Evolutionary conservation across 306 rosid genomes (phyloP), one percentile per base, ranked within the genome.

Genomic region (Pachyrhizus erosus): DNA sequence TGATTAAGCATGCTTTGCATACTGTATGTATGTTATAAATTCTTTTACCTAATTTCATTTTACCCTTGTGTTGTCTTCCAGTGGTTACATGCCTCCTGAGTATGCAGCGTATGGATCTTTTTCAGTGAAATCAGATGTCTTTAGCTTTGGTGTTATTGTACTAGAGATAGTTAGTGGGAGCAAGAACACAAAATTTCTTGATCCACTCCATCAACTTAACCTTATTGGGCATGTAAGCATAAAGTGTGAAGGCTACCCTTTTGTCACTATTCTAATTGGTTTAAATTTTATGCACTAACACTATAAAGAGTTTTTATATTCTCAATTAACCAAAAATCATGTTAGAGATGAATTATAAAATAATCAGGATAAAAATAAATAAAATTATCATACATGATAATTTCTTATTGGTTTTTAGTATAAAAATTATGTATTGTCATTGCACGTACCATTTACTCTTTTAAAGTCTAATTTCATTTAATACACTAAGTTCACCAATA

Each of bases 21-120:
- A 10, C 29, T 75, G 2, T 4, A 10, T 48, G 24, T 5, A 20
- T 18, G n/a, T 5, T 23, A 18, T 13, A 33, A 0, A 5, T 5
- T 84, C 7, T 31, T 15, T 51, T 14, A 64, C 14, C 8, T 37
- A 23, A 23, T 33, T 34, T 34, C 26, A 14, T 4, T 8, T 15
- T 17, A 1, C 7, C 58, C 2, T 11, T 65, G 0, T 40, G 15
- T 62, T 9, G 13, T 8, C 24, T 43, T 79, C n/a, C 40, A 91
- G 91, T 61, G 91, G 91, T 13, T 91, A 91, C 7, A 91, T 91
- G 88, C 83, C 91, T 73, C 94, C 89, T 0, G 91, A 91, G 54
- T 91, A 89, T 71, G 94, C 89, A 0, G 7, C 65, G 21, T 82
- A 79, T 3, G 92, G 91, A 1, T 77, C 58, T 3, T 89, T 89